These are phyloP conservation scores for Exutisphaerella laricina DNA, from an alignment of 2,329 filamentous ascomycete species.

Conservation along the genomic window DNA sequence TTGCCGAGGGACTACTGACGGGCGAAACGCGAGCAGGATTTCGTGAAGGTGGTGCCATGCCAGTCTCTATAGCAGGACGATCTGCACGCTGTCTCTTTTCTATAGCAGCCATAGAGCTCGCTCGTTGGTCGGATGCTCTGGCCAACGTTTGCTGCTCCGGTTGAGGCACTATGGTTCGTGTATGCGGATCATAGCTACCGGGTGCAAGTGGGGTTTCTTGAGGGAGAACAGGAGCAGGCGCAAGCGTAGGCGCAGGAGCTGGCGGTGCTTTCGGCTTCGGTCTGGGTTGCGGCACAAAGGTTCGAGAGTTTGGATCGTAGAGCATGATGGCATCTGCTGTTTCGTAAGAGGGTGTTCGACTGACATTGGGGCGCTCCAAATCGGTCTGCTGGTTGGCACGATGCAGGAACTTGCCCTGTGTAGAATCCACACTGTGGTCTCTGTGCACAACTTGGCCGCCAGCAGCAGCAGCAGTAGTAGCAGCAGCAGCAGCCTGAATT, in stretches of 20 bases:
- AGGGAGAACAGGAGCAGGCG: conserved; percentile 2
- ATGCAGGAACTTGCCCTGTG: conserved; percentile 14
- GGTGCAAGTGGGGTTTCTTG: conserved; percentile 16
- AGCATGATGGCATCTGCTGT: conserved; percentile 26
- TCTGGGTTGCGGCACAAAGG: conserved; percentile 25
- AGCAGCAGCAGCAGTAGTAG: too few species aligned
- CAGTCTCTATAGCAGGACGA: conserved; percentile 19
- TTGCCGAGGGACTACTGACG: conserved; percentile 18
- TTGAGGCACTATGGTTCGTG: conserved; percentile 26
- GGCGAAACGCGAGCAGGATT: conserved; percentile 31
- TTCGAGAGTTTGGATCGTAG: conserved; percentile 29
- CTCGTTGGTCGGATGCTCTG: not conserved
- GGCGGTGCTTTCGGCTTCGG: conserved; percentile 12
- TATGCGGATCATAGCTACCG: conserved; percentile 29
- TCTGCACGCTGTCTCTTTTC: too few species aligned
- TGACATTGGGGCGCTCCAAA: conserved; percentile 6
- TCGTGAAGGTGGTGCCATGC: conserved; percentile 26
- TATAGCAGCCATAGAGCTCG: conserved; percentile 1
- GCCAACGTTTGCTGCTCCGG: conserved; percentile 3
- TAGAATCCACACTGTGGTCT: conserved; percentile 8
- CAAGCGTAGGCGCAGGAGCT: conserved; percentile 14
- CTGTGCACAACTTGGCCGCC: conserved; percentile 19
- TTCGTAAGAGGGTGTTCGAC: conserved; percentile 18
- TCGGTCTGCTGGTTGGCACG: conserved; percentile 8
- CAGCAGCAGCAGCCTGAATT: conserved; percentile 18